A percentile compares a stretch with the other conserved stretches of the same genome.
Conservation (phyloP, 768 basidiomycete genomes). For the Amanita subjunquillea region DNA sequence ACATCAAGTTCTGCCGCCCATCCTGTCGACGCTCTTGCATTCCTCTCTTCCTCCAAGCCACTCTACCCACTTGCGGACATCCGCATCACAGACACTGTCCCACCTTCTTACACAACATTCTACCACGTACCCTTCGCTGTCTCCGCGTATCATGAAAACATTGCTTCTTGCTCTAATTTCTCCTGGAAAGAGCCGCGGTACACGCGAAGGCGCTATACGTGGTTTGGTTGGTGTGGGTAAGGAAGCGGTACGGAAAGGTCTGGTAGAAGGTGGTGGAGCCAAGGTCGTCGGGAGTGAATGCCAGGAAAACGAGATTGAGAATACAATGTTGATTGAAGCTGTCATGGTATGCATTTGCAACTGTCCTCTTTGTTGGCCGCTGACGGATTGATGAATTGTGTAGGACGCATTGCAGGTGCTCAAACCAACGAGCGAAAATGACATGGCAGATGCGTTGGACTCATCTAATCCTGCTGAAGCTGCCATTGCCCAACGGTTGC, state of each 20-base stretch:
- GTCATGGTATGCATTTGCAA: slow-evolving; percentile 40
- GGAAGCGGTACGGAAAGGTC: slow-evolving; percentile 74
- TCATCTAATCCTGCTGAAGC: slow-evolving; percentile 35
- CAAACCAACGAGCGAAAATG: slow-evolving; percentile 34
- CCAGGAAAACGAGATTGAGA: slow-evolving; percentile 25
- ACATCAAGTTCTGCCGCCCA: slow-evolving; percentile 90
- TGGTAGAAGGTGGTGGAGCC: slow-evolving; percentile 74
- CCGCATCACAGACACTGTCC: slow-evolving; percentile 77
- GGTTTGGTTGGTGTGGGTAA: slow-evolving; percentile 80
- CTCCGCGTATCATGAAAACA: slow-evolving; percentile 89
- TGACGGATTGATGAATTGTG: not conserved
- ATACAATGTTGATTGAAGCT: slow-evolving; percentile 39
- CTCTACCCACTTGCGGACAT: slow-evolving; percentile 63
- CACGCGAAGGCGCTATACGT: slow-evolving; percentile 83
- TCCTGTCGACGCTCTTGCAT: slow-evolving; percentile 86
- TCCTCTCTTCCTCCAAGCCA: slow-evolving; percentile 69
- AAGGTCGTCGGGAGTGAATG: slow-evolving; percentile 65
- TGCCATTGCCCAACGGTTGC: slow-evolving; percentile 33
- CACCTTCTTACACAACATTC: slow-evolving; percentile 73
- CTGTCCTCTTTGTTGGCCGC: not conserved
- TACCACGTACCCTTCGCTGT: slow-evolving; percentile 81
- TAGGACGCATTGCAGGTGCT: slow-evolving; percentile 58
- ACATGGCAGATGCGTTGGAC: slow-evolving; percentile 51
- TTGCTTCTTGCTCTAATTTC: slow-evolving; percentile 78
- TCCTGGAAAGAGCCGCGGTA: slow-evolving; percentile 63